A percentile compares a stretch with the other conserved stretches of the same genome.
phyloP scores from a whole-genome alignment of 805 yeast species.

The Saccharomyces mikatae region DNA sequence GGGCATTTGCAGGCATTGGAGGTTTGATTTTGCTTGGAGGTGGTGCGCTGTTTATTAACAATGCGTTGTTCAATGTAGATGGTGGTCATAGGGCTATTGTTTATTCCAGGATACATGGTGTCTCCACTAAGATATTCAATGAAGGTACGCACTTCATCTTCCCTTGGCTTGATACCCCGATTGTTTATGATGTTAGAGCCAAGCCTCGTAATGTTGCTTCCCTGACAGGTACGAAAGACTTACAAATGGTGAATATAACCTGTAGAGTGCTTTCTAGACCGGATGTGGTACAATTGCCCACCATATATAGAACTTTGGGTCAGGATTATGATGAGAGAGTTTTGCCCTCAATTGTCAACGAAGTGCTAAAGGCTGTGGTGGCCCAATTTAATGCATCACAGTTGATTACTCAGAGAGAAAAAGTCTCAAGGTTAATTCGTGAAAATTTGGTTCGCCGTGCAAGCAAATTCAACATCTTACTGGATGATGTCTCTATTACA shows the following conservation, averaged over 20 bases:
- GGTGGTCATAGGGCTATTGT: conserved; percentile 98
- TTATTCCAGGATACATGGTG: conserved; percentile 81
- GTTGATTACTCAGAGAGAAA: conserved; percentile 97
- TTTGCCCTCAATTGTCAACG: conserved; percentile 95
- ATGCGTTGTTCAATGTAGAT: conserved; percentile 75
- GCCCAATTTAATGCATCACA: conserved; percentile 99
- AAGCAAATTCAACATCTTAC: conserved; percentile 69
- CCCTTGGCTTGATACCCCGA: conserved; percentile 93
- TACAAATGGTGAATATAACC: conserved; percentile 98
- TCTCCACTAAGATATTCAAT: conserved; percentile 68
- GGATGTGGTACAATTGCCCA: conserved; percentile 66
- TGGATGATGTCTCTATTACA: conserved; percentile 95
- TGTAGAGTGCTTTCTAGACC: conserved; percentile 95
- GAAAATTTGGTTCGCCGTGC: conserved; percentile 91
- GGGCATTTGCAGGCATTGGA: conserved; percentile 55
- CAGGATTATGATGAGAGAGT: conserved; percentile 94
- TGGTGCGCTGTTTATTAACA: conserved; percentile 44
- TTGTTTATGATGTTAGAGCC: conserved; percentile 90
- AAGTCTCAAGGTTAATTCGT: conserved; percentile 82
- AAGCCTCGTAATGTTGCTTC: conserved; percentile 95
- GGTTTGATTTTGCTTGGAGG: conserved; percentile 53
- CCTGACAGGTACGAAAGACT: conserved; percentile 93
- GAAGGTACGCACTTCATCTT: conserved; percentile 94
- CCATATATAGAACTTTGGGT: conserved; percentile 86
- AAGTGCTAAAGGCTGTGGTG: conserved; percentile 90